phyloP scores from a whole-genome alignment of 768 basidiomycete genomes.

The Gelatoporia subvermispora region DNA sequence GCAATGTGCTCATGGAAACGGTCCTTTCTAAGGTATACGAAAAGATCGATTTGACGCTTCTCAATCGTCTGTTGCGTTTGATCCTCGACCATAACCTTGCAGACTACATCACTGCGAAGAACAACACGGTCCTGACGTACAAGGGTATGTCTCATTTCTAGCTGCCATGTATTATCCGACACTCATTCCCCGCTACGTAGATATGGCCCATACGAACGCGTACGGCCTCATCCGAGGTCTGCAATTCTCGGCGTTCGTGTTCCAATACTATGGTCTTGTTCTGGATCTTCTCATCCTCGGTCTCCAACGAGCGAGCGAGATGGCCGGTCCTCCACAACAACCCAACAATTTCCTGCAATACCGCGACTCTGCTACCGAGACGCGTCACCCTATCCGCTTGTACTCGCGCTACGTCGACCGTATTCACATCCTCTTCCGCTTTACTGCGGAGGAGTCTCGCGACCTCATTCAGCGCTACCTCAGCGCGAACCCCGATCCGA shows the following conservation, averaged over 20 bases:
- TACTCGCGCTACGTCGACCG: constrained; percentile 97
- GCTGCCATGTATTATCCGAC: not conserved
- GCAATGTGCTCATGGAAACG: constrained; percentile 98
- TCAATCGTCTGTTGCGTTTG: constrained; percentile 91
- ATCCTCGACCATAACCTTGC: constrained; percentile 99
- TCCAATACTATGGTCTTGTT: constrained; percentile 97
- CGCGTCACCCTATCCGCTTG: constrained; percentile 93
- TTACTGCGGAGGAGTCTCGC: constrained; percentile 93
- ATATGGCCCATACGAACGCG: constrained; percentile 98
- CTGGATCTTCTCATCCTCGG: constrained; percentile 94
- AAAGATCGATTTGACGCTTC: constrained; percentile 94
- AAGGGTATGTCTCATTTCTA: constrained; percentile 44
- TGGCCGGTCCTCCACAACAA: constrained; percentile 96
- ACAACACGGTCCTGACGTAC: constrained; percentile 92
- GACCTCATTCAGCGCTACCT: constrained; percentile 98
- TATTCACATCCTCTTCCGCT: constrained; percentile 94
- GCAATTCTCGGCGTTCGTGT: constrained; percentile 98
- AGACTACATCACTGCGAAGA: constrained; percentile 98
- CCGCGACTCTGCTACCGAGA: constrained; percentile 92
- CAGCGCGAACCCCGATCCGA: constrained; percentile 96
- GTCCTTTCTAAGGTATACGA: constrained; percentile 97
- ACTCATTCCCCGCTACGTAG: constrained; percentile 21
- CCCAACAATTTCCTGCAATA: constrained; percentile 99
- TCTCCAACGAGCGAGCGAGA: constrained; percentile 96
- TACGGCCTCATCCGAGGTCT: constrained; percentile 96